Conservation (phyloP, 306 rosid genomes). For the Castanea crenata region DNA sequence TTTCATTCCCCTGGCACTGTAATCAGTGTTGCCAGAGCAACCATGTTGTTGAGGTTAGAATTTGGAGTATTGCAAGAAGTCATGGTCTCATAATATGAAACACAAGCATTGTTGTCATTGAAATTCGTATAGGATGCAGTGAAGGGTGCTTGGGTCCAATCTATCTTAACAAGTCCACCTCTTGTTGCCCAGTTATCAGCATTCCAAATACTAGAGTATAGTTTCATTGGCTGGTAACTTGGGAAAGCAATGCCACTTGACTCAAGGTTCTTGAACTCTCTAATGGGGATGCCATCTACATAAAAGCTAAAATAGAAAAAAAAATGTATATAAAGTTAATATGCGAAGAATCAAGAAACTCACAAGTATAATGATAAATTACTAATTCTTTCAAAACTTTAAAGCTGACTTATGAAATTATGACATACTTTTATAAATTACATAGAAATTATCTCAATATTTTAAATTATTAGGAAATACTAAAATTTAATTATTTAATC, state of each 20-base stretch:
- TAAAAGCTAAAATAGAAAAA: constrained; percentile 20
- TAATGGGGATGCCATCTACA: constrained; percentile 39
- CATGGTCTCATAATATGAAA: not conserved
- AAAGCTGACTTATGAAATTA: too few relatives aligned
- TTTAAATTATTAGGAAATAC: too few relatives aligned
- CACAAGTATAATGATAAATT: too few relatives aligned
- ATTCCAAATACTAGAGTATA: constrained; percentile 45
- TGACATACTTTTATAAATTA: too few relatives aligned
- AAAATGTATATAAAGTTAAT: not conserved
- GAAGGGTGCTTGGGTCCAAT: constrained; percentile 31
- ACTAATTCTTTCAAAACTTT: too few relatives aligned
- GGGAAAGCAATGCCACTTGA: constrained; percentile 27
- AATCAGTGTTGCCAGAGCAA: constrained; percentile 23
- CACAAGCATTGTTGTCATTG: constrained; percentile 7
- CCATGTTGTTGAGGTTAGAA: not conserved
- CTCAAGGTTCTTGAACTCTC: constrained; percentile 40
- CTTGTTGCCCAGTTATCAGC: constrained; percentile 41
- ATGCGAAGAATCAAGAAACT: too few relatives aligned
- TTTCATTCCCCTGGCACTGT: constrained; percentile 4
- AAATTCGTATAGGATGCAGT: constrained; percentile 23
- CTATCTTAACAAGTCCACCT: constrained; percentile 25
- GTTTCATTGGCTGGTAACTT: constrained; percentile 29
- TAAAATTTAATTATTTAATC: too few relatives aligned
- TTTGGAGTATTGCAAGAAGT: constrained; percentile 4
- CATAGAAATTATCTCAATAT: too few relatives aligned